phyloP scores from a whole-genome alignment of 2,329 filamentous ascomycete genomes.

The Diplodia corticola region DNA sequence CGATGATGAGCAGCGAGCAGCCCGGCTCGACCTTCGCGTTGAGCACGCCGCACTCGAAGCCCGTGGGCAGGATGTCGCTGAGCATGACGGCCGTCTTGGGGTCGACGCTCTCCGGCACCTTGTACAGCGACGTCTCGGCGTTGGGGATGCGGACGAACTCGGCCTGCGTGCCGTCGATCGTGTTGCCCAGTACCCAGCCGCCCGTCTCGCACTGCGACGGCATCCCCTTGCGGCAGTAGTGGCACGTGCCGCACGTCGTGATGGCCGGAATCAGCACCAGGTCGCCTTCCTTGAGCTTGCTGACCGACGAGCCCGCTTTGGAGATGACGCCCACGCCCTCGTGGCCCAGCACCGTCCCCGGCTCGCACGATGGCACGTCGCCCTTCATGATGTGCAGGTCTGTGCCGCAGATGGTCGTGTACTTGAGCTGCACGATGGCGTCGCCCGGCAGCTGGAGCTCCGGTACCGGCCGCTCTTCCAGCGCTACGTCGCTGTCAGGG shows the following conservation, averaged over 20 bases:
- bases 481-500: background rate
- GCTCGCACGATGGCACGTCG: slow-evolving; percentile 51
- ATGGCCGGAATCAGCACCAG: slow-evolving; percentile 55
- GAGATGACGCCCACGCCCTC: slow-evolving; percentile 53
- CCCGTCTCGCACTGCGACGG: slow-evolving; percentile 55
- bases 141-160: slow-evolving; percentile 57
- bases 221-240: slow-evolving; percentile 54
- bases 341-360: slow-evolving; percentile 53
- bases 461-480: slow-evolving; percentile 24
- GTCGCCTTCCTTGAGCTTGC: slow-evolving; percentile 44
- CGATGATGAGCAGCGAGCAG: slow-evolving; percentile 55
- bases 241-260: slow-evolving; percentile 53
- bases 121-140: slow-evolving; percentile 52
- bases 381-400: slow-evolving; percentile 60
- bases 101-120: slow-evolving; percentile 46
- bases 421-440: slow-evolving; percentile 46
- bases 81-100: slow-evolving; percentile 51
- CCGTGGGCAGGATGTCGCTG: slow-evolving; percentile 59
- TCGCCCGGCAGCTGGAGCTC: slow-evolving; percentile 47
- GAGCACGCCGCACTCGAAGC: slow-evolving; percentile 56
- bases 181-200: slow-evolving; percentile 58
- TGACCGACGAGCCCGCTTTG: slow-evolving; percentile 42
- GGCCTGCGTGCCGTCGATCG: slow-evolving; percentile 57
- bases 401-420: slow-evolving; percentile 47
- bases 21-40: slow-evolving; percentile 56